phyloP scores from a whole-genome alignment of 202 grass and related monocot species.

The Setaria viridis region DNA sequence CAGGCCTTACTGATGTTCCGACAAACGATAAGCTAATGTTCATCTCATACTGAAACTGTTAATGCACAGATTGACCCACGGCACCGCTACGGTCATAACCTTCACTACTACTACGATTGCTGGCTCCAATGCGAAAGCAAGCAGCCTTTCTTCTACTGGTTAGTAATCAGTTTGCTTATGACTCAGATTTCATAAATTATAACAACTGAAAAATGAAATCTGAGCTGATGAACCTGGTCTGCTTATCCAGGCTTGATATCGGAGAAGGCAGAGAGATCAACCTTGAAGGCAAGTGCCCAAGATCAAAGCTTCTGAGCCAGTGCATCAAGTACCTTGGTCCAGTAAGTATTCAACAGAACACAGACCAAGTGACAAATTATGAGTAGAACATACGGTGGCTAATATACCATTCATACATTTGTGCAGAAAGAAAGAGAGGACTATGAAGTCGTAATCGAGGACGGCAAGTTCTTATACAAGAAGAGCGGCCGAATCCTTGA shows the following conservation, averaged over 20 bases:
- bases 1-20: neutral
- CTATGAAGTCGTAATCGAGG: slow-evolving; percentile 77
- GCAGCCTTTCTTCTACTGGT: slow-evolving; percentile 99
- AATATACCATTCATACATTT: neutral
- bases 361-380: neutral
- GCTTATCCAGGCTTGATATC: slow-evolving; percentile 76
- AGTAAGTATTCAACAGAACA: slow-evolving; percentile 51
- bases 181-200: neutral
- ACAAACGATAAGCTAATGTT: slow-evolving; percentile 21
- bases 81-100: slow-evolving; percentile 95
- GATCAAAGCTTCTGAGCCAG: slow-evolving; percentile 74
- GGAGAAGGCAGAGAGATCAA: slow-evolving; percentile 92
- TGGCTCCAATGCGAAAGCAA: slow-evolving; percentile 94
- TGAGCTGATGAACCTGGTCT: slow-evolving; percentile 25
- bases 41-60: slow-evolving; percentile 24
- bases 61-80: slow-evolving; percentile 82
- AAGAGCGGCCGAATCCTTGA: slow-evolving; percentile 63
- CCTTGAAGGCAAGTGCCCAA: slow-evolving; percentile 67
- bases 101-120: slow-evolving; percentile 90
- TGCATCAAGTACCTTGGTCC: slow-evolving; percentile 99
- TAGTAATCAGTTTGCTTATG: neutral
- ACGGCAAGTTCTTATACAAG: slow-evolving; percentile 82
- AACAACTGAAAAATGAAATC: neutral
- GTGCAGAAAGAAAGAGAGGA: slow-evolving; percentile 90
- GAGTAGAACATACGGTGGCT: neutral